These are phyloP conservation scores for Penicillium samsonianum DNA, from an alignment of 495 filamentous ascomycete species.

Conservation along the genomic window DNA sequence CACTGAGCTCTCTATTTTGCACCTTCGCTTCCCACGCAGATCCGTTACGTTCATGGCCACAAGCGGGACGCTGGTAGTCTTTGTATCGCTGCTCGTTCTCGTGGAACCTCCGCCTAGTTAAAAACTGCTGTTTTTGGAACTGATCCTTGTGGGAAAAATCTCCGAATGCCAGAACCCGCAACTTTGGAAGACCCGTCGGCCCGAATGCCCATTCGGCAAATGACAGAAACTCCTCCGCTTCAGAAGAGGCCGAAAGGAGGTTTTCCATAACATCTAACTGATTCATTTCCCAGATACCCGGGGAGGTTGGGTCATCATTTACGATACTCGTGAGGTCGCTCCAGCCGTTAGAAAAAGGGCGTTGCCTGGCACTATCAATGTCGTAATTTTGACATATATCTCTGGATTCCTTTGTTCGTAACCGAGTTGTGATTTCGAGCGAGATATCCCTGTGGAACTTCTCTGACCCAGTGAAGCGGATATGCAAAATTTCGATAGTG, in stretches of 20 bases:
- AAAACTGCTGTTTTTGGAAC: conserved; percentile 16
- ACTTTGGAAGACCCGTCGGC: conserved; percentile 9
- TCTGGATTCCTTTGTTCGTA: conserved; percentile 1
- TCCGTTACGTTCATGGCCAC: too few species aligned
- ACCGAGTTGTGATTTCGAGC: not conserved
- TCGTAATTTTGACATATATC: not conserved
- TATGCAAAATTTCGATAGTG: not conserved
- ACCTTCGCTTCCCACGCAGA: too few species aligned
- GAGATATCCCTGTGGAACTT: not conserved
- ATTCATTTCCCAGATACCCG: conserved; percentile 9
- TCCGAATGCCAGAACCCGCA: conserved; percentile 17
- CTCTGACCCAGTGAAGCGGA: conserved; percentile 3
- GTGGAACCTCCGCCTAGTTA: not conserved
- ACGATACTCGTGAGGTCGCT: not conserved
- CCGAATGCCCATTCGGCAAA: conserved; percentile 25
- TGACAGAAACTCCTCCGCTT: conserved; percentile 8
- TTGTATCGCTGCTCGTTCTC: not conserved
- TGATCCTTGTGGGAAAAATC: conserved; percentile 16
- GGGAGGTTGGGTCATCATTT: too few species aligned
- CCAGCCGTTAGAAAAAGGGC: not conserved
- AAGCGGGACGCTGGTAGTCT: not conserved
- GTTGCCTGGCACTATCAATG: not conserved
- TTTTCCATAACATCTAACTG: not conserved
- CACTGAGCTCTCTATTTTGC: too few species aligned
- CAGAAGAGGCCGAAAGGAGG: too few species aligned